A percentile compares a stretch with the other conserved stretches of the same genome.
Conservation (phyloP, 345 rosid species). For the Combretum micranthum region DNA sequence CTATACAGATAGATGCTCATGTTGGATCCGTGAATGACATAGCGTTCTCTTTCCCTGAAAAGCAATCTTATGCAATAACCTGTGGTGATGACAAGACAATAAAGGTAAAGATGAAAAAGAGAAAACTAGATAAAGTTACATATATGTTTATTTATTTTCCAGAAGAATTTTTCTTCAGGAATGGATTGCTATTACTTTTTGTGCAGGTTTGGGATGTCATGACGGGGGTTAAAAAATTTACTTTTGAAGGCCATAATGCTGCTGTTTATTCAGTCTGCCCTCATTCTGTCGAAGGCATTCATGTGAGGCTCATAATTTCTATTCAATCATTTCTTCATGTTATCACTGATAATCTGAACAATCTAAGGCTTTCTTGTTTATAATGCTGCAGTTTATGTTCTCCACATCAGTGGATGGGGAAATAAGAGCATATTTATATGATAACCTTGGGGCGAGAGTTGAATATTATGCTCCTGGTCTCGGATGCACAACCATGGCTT, state of each 20-base stretch:
- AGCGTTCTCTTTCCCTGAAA: slow-evolving; percentile 48
- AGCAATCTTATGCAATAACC: slow-evolving; percentile 49
- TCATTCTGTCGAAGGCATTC: slow-evolving; percentile 45
- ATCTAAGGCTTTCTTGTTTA: neutral
- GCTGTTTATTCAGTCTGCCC: slow-evolving; percentile 69
- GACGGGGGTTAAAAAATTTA: slow-evolving; percentile 38
- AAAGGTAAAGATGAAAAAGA: slow-evolving; percentile 32
- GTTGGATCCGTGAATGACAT: slow-evolving; percentile 71
- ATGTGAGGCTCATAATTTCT: slow-evolving; percentile 25
- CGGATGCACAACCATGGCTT: slow-evolving; percentile 25
- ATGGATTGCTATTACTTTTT: neutral
- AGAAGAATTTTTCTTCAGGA: neutral
- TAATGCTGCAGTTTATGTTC: slow-evolving; percentile 26
- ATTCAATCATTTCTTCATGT: neutral
- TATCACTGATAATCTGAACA: neutral
- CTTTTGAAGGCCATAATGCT: slow-evolving; percentile 74
- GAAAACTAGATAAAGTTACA: neutral
- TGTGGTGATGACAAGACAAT: slow-evolving; percentile 82
- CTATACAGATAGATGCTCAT: slow-evolving; percentile 68
- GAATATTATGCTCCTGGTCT: slow-evolving; percentile 33
- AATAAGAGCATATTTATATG: slow-evolving; percentile 37
- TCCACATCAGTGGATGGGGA: slow-evolving; percentile 39
- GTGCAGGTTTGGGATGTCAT: slow-evolving; percentile 59
- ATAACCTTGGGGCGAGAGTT: slow-evolving; percentile 20
- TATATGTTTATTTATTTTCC: neutral